Percentiles rank a stretch among this genome's conserved stretches.
phyloP scores from a whole-genome alignment of 441 rosid species.

The Daphne laureola region DNA sequence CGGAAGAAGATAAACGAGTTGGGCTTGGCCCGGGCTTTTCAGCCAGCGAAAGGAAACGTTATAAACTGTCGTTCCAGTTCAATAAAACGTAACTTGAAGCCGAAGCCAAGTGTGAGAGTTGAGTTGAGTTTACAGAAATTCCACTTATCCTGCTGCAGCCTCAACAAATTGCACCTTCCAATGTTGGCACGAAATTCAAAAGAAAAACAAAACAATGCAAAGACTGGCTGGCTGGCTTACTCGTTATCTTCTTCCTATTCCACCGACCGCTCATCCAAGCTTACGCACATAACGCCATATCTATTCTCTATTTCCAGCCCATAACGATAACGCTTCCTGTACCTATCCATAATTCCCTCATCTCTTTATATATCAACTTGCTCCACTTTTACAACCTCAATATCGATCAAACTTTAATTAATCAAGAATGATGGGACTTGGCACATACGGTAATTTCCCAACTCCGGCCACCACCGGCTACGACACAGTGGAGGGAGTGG shows the following conservation, averaged over 20 bases:
- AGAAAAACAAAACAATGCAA: no score
- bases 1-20: no score
- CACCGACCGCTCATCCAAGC: constrained; percentile 11
- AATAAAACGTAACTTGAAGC: no score
- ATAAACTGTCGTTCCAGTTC: no score
- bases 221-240: no score
- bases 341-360: constrained; percentile 20
- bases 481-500: constrained; percentile 67
- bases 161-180: constrained; percentile 21
- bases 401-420: no score
- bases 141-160: background rate
- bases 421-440: constrained; percentile 17
- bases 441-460: constrained; percentile 6
- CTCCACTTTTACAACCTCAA: no score
- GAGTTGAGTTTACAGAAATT: no score
- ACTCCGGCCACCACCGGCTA: constrained; percentile 21
- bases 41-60: no score
- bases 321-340: constrained; percentile 21
- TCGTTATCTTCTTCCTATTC: background rate
- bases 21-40: no score
- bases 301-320: constrained; percentile 1
- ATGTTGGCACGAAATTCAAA: constrained; percentile 28
- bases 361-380: no score
- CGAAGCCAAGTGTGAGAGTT: no score
- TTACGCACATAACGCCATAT: constrained; percentile 13